Conservation (phyloP, 805 yeast genomes). For the Kluyveromyces dobzhanskii region DNA sequence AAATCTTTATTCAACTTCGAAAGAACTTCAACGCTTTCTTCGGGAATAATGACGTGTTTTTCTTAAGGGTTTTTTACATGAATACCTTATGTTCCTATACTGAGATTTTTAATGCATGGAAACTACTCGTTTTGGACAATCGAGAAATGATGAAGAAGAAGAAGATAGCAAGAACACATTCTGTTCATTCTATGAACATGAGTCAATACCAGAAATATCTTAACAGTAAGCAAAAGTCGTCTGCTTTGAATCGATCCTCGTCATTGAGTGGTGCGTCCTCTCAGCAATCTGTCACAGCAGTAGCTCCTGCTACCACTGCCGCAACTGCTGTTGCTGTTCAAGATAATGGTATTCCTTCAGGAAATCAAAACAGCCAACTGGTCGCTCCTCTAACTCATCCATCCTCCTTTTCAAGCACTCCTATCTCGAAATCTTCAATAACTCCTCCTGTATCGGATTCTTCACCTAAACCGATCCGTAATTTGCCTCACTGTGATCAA, state of each 20-base stretch:
- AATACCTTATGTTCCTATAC: constrained; percentile 54
- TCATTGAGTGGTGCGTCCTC: not conserved
- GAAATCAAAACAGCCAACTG: not conserved
- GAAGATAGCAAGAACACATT: constrained; percentile 8
- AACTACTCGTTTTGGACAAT: constrained; percentile 18
- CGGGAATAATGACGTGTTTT: constrained; percentile 53
- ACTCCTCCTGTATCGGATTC: constrained; percentile 10
- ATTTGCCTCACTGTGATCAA: not conserved
- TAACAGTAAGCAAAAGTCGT: constrained; percentile 1
- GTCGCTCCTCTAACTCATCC: not conserved
- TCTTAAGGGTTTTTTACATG: constrained; percentile 54
- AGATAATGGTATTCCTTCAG: not conserved
- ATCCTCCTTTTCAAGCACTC: not conserved
- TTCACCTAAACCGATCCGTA: constrained; percentile 1
- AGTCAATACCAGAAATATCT: constrained; percentile 2
- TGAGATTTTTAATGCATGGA: constrained; percentile 63
- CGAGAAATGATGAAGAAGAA: constrained; percentile 3
- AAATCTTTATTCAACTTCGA: constrained; percentile 40
- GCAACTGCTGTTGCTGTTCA: not conserved
- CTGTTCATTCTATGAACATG: constrained; percentile 1
- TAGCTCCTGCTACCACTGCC: not conserved
- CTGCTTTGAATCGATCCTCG: not conserved
- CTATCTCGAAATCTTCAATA: constrained; percentile 6
- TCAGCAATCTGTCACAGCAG: not conserved
- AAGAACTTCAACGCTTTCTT: constrained; percentile 42